These are phyloP conservation scores for sorghum (Sorghum bicolor) DNA, from an alignment of 176 grass and related monocot species.

Conservation along the genomic window Sorghum_bicolor_NCBIv3 NC_012875.2:7014001-7014500, in stretches of 20 bases:
- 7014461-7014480: neutral
- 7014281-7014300: neutral
- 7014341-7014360: neutral
- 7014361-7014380: neutral
- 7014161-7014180: neutral
- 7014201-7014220: neutral
- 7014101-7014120: neutral
- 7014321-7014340: conserved; percentile 3
- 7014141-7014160: neutral
- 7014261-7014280: conserved; percentile 7
- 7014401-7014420: neutral
- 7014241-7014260: neutral
- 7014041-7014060: neutral
- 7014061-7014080: neutral
- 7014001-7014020: neutral
- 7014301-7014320: neutral
- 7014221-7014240: neutral
- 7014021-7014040: conserved; percentile 8
- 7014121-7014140: neutral
- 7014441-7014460: too few relatives aligned
- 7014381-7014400: neutral
- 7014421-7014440: neutral
- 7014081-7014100: neutral
- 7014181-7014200: neutral
- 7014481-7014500: neutral